A percentile compares a stretch with the other conserved stretches of the same genome.
phyloP scores from a whole-genome alignment of 768 basidiomycete species.

The Boletales sp. region DNA sequence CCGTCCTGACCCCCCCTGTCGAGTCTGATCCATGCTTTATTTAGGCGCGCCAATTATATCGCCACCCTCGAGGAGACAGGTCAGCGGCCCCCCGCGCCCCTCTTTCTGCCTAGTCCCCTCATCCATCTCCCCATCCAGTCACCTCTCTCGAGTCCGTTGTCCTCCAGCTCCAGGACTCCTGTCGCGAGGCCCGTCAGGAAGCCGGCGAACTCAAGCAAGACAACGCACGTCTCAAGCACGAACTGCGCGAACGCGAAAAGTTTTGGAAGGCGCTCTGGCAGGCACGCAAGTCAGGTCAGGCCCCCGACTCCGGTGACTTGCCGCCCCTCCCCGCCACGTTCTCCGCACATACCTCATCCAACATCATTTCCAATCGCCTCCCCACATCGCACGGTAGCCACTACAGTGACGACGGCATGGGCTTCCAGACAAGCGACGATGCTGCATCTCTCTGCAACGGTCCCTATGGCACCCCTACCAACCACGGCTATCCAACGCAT shows the following conservation, averaged over 20 bases:
- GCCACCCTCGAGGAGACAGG: constrained; percentile 83
- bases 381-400: constrained; percentile 36
- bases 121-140: constrained; percentile 40
- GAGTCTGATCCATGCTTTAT: constrained; percentile 19
- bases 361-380: constrained; percentile 33
- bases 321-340: constrained; percentile 47
- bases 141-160: constrained; percentile 85
- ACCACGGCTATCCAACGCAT: constrained; percentile 41
- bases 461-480: constrained; percentile 39
- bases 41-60: constrained; percentile 75
- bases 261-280: constrained; percentile 70
- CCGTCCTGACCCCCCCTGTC: constrained; percentile 1
- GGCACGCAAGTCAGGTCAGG: constrained; percentile 54
- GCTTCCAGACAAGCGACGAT: constrained; percentile 50
- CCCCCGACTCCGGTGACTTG: constrained; percentile 49
- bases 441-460: constrained; percentile 40
- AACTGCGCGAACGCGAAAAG: constrained; percentile 69
- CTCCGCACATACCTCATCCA: constrained; percentile 31
- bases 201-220: constrained; percentile 61
- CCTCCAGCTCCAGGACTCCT: constrained; percentile 77
- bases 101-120: constrained; percentile 2
- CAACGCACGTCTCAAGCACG: constrained; percentile 58
- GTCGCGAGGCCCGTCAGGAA: constrained; percentile 63
- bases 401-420: constrained; percentile 40
- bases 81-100: constrained; percentile 17